Evolutionary conservation across 495 filamentous ascomycete species (phyloP).

Genomic region (Penicillium canescens): DNA sequence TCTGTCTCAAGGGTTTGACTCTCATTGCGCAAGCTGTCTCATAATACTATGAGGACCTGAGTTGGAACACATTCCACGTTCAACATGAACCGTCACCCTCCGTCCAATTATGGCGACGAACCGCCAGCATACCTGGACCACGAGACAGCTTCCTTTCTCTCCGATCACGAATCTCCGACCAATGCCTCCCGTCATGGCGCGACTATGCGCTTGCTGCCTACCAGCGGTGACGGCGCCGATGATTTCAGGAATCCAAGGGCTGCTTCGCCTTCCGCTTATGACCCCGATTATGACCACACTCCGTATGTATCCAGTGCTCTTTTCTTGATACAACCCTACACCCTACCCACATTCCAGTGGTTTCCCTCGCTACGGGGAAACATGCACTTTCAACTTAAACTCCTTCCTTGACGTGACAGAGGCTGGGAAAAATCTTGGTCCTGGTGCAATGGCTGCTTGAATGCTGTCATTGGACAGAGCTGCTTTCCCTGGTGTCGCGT

Average conservation of each 20-base stretch:
- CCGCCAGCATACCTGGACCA: conserved; percentile 43
- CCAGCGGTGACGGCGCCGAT: conserved; percentile 42
- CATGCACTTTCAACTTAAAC: conserved; percentile 4
- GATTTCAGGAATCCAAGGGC: conserved; percentile 22
- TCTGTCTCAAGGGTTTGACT: not conserved
- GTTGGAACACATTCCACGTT: conserved; percentile 17
- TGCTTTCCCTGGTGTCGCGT: not conserved
- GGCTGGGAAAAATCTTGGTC: not conserved
- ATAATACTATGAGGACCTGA: conserved; percentile 33
- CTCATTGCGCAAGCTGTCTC: conserved; percentile 7
- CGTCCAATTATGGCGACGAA: conserved; percentile 38
- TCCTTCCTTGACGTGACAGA: conserved; percentile 16
- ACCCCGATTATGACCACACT: conserved; percentile 28
- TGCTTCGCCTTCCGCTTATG: conserved; percentile 18
- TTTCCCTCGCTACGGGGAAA: conserved; percentile 12
- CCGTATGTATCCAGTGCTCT: conserved; percentile 37
- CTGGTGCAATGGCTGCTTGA: conserved; percentile 3
- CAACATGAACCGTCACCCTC: conserved; percentile 36
- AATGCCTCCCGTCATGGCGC: conserved; percentile 38
- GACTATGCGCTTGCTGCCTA: conserved; percentile 63
- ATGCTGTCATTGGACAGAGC: conserved; percentile 11
- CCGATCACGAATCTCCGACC: conserved; percentile 31
- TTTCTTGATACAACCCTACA: conserved; percentile 7
- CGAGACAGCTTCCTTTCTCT: conserved; percentile 32
- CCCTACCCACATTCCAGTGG: conserved; percentile 23